phyloP scores from a whole-genome alignment of 2,329 filamentous ascomycete genomes.

The Alternaria rosae region DNA sequence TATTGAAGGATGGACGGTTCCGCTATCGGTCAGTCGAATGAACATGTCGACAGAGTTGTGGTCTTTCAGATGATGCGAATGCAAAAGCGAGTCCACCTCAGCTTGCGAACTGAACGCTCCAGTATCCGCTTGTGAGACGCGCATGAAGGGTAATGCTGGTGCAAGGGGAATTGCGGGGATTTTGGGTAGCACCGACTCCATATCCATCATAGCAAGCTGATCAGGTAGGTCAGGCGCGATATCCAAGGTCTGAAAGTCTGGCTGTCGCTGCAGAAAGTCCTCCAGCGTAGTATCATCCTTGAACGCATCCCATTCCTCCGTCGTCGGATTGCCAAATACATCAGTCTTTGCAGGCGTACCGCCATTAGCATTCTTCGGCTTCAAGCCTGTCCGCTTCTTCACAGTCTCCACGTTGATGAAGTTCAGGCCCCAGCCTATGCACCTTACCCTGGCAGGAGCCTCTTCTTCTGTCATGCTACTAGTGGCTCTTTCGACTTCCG shows the following conservation, averaged over 20 bases:
- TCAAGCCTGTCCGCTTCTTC: slow-evolving; percentile 50
- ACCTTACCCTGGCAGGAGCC: slow-evolving; percentile 46
- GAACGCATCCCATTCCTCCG: slow-evolving; percentile 45
- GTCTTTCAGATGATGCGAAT: slow-evolving; percentile 63
- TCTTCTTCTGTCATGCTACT: slow-evolving; percentile 11
- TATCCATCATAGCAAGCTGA: slow-evolving; percentile 52
- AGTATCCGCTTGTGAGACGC: slow-evolving; percentile 37
- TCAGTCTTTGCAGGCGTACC: slow-evolving; percentile 19
- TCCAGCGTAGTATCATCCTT: slow-evolving; percentile 47
- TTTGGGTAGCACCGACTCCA: slow-evolving; percentile 48
- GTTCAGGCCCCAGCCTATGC: slow-evolving; percentile 63
- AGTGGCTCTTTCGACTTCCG: slow-evolving; percentile 2
- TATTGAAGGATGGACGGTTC: slow-evolving; percentile 77
- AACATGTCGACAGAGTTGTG: slow-evolving; percentile 81
- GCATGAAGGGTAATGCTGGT: slow-evolving; percentile 45
- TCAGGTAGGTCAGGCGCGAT: slow-evolving; percentile 50
- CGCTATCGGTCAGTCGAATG: slow-evolving; percentile 74
- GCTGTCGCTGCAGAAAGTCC: slow-evolving; percentile 51
- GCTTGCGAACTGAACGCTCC: slow-evolving; percentile 51
- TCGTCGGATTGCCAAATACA: slow-evolving; percentile 31
- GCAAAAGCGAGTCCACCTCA: slow-evolving; percentile 50
- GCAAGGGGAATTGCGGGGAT: slow-evolving; percentile 48
- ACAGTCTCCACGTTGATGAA: slow-evolving; percentile 60
- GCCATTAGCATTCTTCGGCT: slow-evolving; percentile 21
- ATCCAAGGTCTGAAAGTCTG: slow-evolving; percentile 43